A percentile compares a stretch with the other conserved stretches of the same genome.
Conservation (phyloP, 805 yeast genomes). For the Saccharomycopsis selenospora region DNA sequence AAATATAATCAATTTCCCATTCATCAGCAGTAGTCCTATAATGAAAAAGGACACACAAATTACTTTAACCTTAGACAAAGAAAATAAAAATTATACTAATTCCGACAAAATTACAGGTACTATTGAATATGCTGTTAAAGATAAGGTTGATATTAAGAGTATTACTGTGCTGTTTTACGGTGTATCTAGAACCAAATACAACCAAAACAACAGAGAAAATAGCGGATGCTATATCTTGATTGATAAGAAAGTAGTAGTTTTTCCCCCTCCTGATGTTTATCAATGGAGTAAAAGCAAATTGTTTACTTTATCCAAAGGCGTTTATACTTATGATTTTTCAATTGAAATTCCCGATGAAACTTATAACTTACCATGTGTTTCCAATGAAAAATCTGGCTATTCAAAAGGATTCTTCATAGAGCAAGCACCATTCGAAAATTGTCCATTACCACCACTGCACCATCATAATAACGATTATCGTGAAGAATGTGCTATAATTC, state of each 20-base stretch:
- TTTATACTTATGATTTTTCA: background rate
- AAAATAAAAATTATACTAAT: background rate
- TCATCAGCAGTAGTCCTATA: background rate
- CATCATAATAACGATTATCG: background rate
- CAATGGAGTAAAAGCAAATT: background rate
- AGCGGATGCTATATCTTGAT: background rate
- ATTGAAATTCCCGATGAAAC: slow-evolving; percentile 1
- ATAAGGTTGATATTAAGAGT: background rate
- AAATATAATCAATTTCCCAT: no score
- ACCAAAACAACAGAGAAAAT: no score
- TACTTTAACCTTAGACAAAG: background rate
- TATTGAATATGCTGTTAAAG: background rate
- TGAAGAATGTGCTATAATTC: background rate
- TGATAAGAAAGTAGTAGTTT: background rate
- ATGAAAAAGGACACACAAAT: background rate
- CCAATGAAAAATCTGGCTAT: background rate
- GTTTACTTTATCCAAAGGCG: background rate
- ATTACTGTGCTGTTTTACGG: background rate
- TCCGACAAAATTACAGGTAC: background rate
- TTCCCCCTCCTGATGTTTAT: background rate
- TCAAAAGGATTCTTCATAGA: background rate
- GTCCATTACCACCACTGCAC: slow-evolving; percentile 1
- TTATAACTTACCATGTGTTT: background rate
- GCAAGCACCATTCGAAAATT: background rate
- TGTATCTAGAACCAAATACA: background rate